Evolutionary conservation across 202 grass and related monocot species (phyloP), one percentile per base, ranked within the genome.

Genomic region (Musa balbisiana): DNA sequence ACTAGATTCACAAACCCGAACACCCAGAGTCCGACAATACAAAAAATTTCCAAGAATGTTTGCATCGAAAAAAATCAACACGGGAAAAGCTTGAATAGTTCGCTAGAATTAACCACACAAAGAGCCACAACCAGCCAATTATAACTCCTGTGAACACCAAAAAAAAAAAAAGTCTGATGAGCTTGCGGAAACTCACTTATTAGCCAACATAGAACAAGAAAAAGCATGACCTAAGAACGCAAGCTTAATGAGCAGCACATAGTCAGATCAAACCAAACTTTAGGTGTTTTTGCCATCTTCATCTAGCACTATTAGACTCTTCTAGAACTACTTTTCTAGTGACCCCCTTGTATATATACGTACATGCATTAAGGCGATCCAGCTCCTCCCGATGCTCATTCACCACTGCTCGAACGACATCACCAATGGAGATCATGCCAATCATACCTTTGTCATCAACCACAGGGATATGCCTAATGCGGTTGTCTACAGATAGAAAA

Each of bases 391-490:
- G 77, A 76, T 98, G 91, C 87, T 98, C 95, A 16, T 22, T 79
- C 26, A 99, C 95, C 78, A 99, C 95, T 0, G 91, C 85, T 1
- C 91, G 89, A 64, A 99, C 95, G 6, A 95, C 87, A 53, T 99
- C 95, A 0, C 95, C 95, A 9, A 99, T 95, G 43, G 95, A 99
- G 24, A 99, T 91, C 95, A 99, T 99, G 77, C 95, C 91, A 26
- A 95, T 2, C 91, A 99, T 95, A 51, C 85, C 89, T 0, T 77
- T 63, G n/a, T 78, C 78, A n/a, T 94, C 75, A 12, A 99, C 85
- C 72, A 98, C 95, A 1, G 95, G 91, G 67, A 98, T 98, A 82
- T 98, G 91, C 85, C 95, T 90, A 76, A 95, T 87, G 51, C 95
- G 88, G 0, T 90, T 95, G 6, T 92, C 91, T 99, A 87, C 56